Conservation (phyloP, 1,284 basidiomycete genomes). For the Sporisorium scitamineum region DNA sequence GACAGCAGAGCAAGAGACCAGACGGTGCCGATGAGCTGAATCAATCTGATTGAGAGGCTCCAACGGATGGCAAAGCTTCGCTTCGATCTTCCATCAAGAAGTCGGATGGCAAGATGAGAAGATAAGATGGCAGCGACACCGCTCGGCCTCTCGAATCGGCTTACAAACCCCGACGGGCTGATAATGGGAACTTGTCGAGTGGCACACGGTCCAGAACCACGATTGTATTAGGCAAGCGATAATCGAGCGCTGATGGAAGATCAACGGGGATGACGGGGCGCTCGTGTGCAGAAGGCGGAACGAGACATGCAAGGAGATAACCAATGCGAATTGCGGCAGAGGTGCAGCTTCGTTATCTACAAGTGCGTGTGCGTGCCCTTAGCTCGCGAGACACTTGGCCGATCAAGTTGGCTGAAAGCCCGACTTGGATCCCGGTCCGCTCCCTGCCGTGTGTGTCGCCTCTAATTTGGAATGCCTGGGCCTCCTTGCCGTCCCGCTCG, state of each 20-base stretch:
- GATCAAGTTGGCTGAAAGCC: conserved; percentile 9
- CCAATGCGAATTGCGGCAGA: neutral
- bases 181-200: conserved; percentile 7
- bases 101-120: conserved; percentile 4
- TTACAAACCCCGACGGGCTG: conserved; percentile 12
- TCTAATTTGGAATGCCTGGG: neutral
- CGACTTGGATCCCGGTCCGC: neutral
- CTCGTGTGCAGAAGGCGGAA: neutral
- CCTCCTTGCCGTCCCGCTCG: conserved; percentile 1
- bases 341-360: conserved; percentile 1
- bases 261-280: neutral
- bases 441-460: neutral
- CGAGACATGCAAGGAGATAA: conserved; percentile 12
- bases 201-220: conserved; percentile 1
- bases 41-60: conserved; percentile 17
- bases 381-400: neutral
- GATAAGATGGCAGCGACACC: conserved; percentile 9
- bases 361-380: neutral
- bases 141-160: neutral
- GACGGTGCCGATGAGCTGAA: neutral
- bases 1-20: neutral
- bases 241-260: neutral
- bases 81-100: conserved; percentile 10
- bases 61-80: neutral
- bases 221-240: conserved; percentile 6